These are phyloP conservation scores for Paramecium sonneborni DNA, from an alignment of 73 alveolate genomes.

Conservation along the genomic window DNA sequence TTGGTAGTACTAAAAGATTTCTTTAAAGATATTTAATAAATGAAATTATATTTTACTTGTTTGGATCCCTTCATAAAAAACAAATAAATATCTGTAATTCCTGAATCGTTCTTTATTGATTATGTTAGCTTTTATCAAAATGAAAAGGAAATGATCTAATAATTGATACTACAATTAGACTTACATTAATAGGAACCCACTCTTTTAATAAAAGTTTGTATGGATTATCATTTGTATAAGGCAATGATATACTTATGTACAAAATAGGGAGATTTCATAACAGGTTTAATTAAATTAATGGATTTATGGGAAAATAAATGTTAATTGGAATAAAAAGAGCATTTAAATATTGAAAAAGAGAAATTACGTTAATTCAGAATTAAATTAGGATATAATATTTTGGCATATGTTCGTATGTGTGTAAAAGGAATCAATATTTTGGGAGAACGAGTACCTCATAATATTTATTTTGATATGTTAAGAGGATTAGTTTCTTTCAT, in stretches of 20 bases:
- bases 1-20: neutral
- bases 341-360: neutral
- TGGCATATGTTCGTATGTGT: constrained; percentile 47
- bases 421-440: constrained; percentile 33
- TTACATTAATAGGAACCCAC: constrained; percentile 10
- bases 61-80: neutral
- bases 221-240: constrained; percentile 17
- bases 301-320: constrained; percentile 41
- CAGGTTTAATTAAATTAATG: constrained; percentile 20
- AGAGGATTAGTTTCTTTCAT: constrained; percentile 25
- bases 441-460: constrained; percentile 42
- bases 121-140: neutral
- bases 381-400: constrained; percentile 8
- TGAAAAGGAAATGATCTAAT: constrained; percentile 1
- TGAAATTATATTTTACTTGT: constrained; percentile 12
- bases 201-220: neutral
- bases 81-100: neutral
- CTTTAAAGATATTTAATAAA: neutral
- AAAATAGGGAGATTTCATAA: constrained; percentile 34
- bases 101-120: neutral
- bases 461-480: neutral
- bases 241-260: constrained; percentile 30
- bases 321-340: neutral
- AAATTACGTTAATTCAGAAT: neutral
- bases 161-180: neutral